Base-by-base conservation (phyloP, 2,329 filamentous ascomycete genomes). In the Cytospora paraplurivora region DNA sequence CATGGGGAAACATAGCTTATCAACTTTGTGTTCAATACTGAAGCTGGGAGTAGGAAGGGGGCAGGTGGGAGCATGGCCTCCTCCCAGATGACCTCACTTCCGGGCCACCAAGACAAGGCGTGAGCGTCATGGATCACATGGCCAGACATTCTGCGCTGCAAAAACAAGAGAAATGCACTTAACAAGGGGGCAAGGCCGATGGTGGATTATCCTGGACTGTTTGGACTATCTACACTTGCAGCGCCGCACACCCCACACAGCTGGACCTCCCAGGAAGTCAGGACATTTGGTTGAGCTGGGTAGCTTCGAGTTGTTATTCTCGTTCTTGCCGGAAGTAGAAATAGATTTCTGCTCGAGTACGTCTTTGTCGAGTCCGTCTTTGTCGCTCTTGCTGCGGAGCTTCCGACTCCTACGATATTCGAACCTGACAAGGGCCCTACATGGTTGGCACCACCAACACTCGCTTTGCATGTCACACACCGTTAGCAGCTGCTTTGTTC, bases 11-110 rank as follows among this genome's bases (percentile, higher is more conserved):
- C 58, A 61, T 61, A 38, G 51, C 58, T 50, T 27, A 59, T 34
- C 33, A 47, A 57, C 21, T 34, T 33, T 34, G 49, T 59, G 27
- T 38, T 35, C n/a, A 15, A 13, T 3, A 27, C 27, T 15, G 35
- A 21, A 32, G 35, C 32, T 37, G 34, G 21, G n/a, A n/a, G n/a
- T n/a, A n/a, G n/a, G n/a, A n/a, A n/a, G n/a, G n/a, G n/a, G n/a
- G n/a, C n/a, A n/a, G n/a, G n/a, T n/a, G 41, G 41, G 49, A 38
- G 33, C 38, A 56, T 47, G 56, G 56, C 51, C 56, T 38, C 55
- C 21, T 55, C 52, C 52, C 63, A 59, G 50, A 62, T 65, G 63
- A 65, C 63, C 63, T 56, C 59, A 53, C 56, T 47, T 21, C 41
- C 41, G 41, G 41, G n/a, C 33, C 19, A 35, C 59, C 52, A 62